Evolutionary conservation across 192 early-diverging fungal genomes (phyloP).

Genomic region (Coemansia sp.): DNA sequence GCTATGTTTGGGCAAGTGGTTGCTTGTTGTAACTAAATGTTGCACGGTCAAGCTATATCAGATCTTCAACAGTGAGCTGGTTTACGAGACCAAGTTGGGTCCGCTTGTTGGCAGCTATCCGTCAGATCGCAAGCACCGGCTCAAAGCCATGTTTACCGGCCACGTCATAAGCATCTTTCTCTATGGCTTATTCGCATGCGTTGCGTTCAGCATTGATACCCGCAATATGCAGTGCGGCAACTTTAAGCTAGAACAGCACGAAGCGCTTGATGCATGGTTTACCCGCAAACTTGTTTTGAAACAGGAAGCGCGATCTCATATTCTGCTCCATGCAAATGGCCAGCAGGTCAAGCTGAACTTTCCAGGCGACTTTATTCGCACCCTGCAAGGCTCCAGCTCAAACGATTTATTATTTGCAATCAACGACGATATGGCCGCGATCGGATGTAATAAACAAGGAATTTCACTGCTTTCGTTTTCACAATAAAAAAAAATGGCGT

Average conservation of each 20-base stretch:
- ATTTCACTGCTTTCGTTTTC: conserved; percentile 4
- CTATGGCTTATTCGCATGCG: not conserved
- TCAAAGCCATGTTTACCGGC: not conserved
- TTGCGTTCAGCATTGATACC: not conserved
- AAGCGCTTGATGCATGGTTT: conserved; percentile 2
- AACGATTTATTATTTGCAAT: not conserved
- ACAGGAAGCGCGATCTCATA: not conserved
- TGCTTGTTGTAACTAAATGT: not conserved
- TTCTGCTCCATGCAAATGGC: not conserved
- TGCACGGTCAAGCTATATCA: conserved; percentile 8
- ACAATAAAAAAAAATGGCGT: conserved; percentile 3
- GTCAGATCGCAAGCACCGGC: not conserved
- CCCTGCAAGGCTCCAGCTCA: not conserved
- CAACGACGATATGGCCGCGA: conserved; percentile 9
- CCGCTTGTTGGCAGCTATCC: not conserved
- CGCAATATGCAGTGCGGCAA: too few relatives aligned
- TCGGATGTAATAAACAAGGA: conserved; percentile 1
- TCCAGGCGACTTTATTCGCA: not conserved
- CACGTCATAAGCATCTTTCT: not conserved
- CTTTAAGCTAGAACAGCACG: too few relatives aligned
- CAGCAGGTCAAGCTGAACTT: not conserved
- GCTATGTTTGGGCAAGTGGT: conserved; percentile 10
- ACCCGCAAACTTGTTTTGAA: not conserved
- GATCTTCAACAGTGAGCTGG: not conserved
- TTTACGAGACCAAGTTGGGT: not conserved